Conservation (phyloP, 108 stramenopile species). For the Chaetoceros muelleri region DNA sequence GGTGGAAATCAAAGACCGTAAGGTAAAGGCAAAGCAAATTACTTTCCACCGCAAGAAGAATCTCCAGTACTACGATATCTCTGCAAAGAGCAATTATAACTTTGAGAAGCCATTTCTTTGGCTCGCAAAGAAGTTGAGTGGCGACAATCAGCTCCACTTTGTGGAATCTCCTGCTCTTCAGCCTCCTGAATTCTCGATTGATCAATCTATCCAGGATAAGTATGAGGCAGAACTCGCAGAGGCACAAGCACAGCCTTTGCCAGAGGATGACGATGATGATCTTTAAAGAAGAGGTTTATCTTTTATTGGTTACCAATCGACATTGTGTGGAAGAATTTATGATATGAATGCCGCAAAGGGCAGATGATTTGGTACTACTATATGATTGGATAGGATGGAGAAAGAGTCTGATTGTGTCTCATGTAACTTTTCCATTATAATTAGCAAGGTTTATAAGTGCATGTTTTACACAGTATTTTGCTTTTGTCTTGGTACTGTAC, state of each 20-base stretch:
- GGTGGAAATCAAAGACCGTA: slow-evolving; percentile 99
- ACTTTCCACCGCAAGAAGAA: slow-evolving; percentile 99
- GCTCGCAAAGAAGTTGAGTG: slow-evolving; percentile 96
- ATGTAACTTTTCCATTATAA: no score
- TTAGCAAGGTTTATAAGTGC: no score
- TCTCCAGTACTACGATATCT: slow-evolving; percentile 99
- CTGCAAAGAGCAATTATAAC: slow-evolving; percentile 99
- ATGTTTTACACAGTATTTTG: no score
- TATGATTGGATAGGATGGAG: no score
- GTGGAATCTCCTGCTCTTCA: slow-evolving; percentile 96
- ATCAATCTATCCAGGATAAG: slow-evolving; percentile 80
- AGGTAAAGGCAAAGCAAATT: slow-evolving; percentile 99
- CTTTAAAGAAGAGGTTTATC: slow-evolving; percentile 38
- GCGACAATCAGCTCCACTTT: slow-evolving; percentile 94
- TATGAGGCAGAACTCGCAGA: slow-evolving; percentile 81
- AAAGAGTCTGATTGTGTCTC: no score
- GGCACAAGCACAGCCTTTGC: slow-evolving; percentile 90
- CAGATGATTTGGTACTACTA: no score
- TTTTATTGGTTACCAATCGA: no score
- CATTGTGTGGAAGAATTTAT: no score
- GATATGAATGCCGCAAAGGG: no score
- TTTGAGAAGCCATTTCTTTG: slow-evolving; percentile 99
- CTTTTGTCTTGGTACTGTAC: no score
- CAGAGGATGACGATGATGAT: slow-evolving; percentile 95
- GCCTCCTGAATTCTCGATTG: slow-evolving; percentile 91